Evolutionary conservation across 805 yeast genomes (phyloP).

Genomic region (Diddensiella transvaalensis): DNA sequence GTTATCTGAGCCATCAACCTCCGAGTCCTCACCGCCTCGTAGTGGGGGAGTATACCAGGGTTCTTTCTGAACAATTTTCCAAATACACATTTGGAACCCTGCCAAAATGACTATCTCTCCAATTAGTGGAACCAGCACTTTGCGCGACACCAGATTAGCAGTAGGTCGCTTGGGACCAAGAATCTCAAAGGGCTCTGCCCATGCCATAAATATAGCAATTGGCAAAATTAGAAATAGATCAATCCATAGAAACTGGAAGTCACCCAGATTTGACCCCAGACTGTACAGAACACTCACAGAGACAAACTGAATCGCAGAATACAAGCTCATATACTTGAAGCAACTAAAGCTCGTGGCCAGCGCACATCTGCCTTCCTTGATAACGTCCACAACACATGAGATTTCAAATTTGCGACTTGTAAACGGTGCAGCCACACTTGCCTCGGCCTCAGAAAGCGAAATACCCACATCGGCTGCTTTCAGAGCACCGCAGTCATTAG

Average conservation of each 20-base stretch:
- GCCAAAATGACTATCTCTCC: conserved; percentile 66
- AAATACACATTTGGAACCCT: conserved; percentile 62
- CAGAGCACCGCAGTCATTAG: conserved; percentile 97
- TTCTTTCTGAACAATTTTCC: conserved; percentile 52
- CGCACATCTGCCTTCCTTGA: conserved; percentile 92
- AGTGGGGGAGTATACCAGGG: conserved; percentile 81
- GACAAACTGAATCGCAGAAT: conserved; percentile 93
- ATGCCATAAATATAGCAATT: conserved; percentile 92
- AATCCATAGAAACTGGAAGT: conserved; percentile 92
- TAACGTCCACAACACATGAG: conserved; percentile 86
- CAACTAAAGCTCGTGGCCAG: conserved; percentile 94
- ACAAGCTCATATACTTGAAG: conserved; percentile 95
- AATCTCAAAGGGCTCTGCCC: conserved; percentile 73
- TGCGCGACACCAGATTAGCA: conserved; percentile 87
- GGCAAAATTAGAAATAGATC: conserved; percentile 90
- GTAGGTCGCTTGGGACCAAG: conserved; percentile 79
- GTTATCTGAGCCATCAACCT: conserved; percentile 84
- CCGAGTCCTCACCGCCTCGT: conserved; percentile 75
- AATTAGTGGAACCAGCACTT: conserved; percentile 77
- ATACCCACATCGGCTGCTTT: conserved; percentile 98
- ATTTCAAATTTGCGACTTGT: conserved; percentile 88
- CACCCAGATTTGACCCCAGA: conserved; percentile 90
- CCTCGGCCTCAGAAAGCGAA: conserved; percentile 95
- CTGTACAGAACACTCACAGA: conserved; percentile 82
- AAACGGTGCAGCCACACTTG: conserved; percentile 98